These are phyloP conservation scores for Sanghuangporus baumii DNA, from an alignment of 1,284 basidiomycete species.

Conservation along the genomic window DNA sequence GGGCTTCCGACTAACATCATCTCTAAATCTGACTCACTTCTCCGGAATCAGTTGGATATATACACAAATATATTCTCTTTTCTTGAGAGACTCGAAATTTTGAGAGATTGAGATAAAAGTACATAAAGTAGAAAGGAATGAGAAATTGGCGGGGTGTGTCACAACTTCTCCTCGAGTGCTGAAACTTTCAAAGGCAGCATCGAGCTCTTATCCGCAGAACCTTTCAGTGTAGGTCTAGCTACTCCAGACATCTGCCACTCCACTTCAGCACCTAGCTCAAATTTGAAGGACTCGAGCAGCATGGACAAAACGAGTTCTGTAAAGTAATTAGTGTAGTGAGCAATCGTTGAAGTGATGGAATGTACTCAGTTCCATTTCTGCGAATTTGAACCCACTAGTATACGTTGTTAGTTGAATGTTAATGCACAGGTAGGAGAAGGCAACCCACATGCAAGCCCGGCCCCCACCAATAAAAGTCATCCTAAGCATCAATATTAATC, in stretches of 20 bases:
- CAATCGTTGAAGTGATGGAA: background rate
- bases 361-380: conserved; percentile 13
- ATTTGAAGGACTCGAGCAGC: conserved; percentile 9
- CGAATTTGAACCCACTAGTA: conserved; percentile 15
- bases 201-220: background rate
- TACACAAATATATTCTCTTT: no score
- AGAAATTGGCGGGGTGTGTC: background rate
- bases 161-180: background rate
- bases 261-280: conserved; percentile 1
- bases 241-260: background rate
- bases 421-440: background rate
- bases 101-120: no score
- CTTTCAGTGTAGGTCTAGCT: background rate
- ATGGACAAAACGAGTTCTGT: conserved; percentile 11
- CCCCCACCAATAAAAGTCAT: conserved; percentile 35
- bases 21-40: no score
- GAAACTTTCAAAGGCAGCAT: background rate
- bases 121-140: no score
- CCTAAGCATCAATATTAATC: conserved; percentile 17
- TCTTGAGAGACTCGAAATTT: no score
- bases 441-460: conserved; percentile 30
- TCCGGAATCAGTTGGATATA: no score
- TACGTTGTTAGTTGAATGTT: background rate
- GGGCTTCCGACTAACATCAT: no score
- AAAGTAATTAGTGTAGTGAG: background rate